phyloP scores from a whole-genome alignment of 495 filamentous ascomycete species.

The Amorphotheca resinae region DNA sequence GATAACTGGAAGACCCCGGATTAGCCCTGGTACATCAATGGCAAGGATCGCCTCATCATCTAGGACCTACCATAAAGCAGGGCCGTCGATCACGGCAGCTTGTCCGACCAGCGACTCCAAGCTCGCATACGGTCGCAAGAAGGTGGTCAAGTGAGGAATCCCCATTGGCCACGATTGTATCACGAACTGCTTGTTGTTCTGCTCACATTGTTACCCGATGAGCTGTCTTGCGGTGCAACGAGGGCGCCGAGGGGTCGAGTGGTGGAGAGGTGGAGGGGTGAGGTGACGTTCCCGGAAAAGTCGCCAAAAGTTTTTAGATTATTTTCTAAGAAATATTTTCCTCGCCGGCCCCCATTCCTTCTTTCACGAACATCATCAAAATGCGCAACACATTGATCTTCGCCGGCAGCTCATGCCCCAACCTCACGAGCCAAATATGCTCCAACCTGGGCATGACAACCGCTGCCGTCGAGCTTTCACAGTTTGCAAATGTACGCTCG shows the following conservation, averaged over 20 bases:
- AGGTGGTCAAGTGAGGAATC: constrained; percentile 48
- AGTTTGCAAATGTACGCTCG: constrained; percentile 41
- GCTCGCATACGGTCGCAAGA: constrained; percentile 45
- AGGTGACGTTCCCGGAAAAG: neutral
- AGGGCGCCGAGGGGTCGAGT: too few species aligned
- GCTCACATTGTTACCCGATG: too few species aligned
- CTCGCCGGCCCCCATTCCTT: neutral
- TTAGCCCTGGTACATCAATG: constrained; percentile 68
- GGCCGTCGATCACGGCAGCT: constrained; percentile 59
- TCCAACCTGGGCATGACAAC: constrained; percentile 44
- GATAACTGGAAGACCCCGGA: constrained; percentile 39
- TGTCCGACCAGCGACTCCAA: constrained; percentile 29
- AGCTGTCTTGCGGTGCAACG: too few species aligned
- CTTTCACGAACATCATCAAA: constrained; percentile 11
- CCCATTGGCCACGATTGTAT: constrained; percentile 44
- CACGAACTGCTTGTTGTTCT: neutral
- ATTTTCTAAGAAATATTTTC: too few species aligned
- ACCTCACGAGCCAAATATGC: constrained; percentile 44
- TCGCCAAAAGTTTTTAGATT: constrained; percentile 2
- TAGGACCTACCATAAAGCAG: constrained; percentile 33
- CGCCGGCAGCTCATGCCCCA: constrained; percentile 43
- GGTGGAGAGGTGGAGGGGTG: neutral
- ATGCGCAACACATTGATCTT: constrained; percentile 48
- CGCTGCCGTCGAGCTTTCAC: constrained; percentile 43
- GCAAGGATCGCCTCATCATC: too few species aligned